Percentiles rank a stretch among this genome's conserved stretches.
Conservation (phyloP, 1,284 basidiomycete genomes). For the Ustilago curta region DNA sequence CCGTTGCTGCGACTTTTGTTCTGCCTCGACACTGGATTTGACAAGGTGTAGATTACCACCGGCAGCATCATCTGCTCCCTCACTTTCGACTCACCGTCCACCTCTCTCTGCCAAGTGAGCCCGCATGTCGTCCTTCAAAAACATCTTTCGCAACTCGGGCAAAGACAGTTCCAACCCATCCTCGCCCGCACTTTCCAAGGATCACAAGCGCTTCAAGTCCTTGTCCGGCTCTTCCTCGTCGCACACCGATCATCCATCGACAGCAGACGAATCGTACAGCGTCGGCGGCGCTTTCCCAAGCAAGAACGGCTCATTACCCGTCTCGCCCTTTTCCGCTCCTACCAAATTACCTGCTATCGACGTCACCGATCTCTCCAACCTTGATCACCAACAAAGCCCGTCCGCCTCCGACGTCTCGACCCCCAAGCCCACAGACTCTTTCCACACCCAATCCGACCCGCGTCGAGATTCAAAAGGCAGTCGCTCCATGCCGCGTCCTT, state of each 20-base stretch:
- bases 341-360: constrained; percentile 40
- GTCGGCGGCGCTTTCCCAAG: constrained; percentile 3
- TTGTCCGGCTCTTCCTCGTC: constrained; percentile 2
- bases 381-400: constrained; percentile 10
- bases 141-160: constrained; percentile 43
- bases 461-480: constrained; percentile 5
- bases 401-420: constrained; percentile 24
- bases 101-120: not conserved
- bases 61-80: no score
- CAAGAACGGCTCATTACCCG: constrained; percentile 25
- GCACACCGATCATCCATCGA: constrained; percentile 6
- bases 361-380: constrained; percentile 41
- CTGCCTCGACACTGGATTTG: no score
- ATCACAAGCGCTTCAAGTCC: constrained; percentile 30
- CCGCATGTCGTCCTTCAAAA: constrained; percentile 48
- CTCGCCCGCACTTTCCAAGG: constrained; percentile 8
- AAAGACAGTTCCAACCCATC: constrained; percentile 17
- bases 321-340: constrained; percentile 36
- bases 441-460: not conserved
- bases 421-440: not conserved
- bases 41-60: no score
- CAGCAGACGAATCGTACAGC: constrained; percentile 6
- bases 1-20: no score
- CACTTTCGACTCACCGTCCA: not conserved
- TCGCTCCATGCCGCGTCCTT: constrained; percentile 32